These are phyloP conservation scores for Penicillium antarcticum DNA, from an alignment of 495 filamentous ascomycete species.

Conservation along the genomic window DNA sequence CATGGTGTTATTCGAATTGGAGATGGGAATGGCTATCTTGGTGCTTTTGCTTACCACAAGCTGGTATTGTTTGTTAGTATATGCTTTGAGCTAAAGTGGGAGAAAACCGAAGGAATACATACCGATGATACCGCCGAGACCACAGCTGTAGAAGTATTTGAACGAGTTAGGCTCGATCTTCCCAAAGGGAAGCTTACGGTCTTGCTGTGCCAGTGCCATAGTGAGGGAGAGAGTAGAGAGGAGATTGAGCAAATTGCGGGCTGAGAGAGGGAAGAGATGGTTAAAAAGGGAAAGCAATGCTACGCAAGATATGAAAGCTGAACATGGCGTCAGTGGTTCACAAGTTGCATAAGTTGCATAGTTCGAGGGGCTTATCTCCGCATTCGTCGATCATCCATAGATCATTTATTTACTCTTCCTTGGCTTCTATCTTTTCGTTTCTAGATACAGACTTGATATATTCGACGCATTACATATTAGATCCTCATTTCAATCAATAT, in stretches of 20 bases:
- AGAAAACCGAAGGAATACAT: constrained; percentile 13
- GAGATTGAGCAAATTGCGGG: neutral
- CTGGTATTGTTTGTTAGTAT: constrained; percentile 26
- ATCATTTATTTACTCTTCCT: too few species aligned
- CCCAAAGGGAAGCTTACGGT: constrained; percentile 44
- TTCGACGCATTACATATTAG: too few species aligned
- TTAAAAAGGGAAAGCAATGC: neutral
- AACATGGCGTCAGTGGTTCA: neutral
- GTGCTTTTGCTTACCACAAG: constrained; percentile 49
- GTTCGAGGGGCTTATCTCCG: too few species aligned
- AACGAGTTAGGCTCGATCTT: constrained; percentile 65
- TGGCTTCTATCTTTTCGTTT: too few species aligned
- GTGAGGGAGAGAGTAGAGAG: neutral
- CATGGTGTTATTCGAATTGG: constrained; percentile 12
- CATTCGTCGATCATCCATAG: too few species aligned
- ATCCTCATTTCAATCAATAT: too few species aligned
- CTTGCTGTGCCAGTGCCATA: constrained; percentile 40
- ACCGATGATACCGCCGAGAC: constrained; percentile 63
- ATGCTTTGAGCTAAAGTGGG: neutral
- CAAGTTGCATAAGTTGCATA: too few species aligned
- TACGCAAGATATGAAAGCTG: neutral
- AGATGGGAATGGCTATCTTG: neutral
- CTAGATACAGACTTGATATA: too few species aligned
- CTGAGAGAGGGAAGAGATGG: neutral
- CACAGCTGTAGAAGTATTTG: constrained; percentile 66